phyloP scores from a whole-genome alignment of 352 stramenopile species.

The Globisporangium parvum region DNA sequence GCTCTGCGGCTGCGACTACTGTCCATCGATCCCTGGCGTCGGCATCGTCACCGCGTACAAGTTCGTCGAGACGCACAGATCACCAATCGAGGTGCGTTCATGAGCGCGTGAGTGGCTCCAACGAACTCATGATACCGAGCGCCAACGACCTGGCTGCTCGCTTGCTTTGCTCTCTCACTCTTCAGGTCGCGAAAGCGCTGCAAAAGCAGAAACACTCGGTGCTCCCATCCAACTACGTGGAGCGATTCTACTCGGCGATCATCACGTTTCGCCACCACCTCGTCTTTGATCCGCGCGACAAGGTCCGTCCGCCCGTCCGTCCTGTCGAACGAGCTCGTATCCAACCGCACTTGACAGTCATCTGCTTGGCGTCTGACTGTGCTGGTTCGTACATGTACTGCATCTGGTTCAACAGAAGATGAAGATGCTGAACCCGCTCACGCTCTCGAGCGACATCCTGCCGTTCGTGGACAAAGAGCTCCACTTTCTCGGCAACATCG shows the following conservation, averaged over 20 bases:
- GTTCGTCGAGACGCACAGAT: conserved; percentile 47
- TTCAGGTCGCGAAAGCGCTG: conserved; percentile 52
- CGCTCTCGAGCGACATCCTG: conserved; percentile 47
- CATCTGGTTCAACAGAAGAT: conserved; percentile 31
- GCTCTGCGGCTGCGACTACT: conserved; percentile 88
- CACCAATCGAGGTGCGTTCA: conserved; percentile 32
- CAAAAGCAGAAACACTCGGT: conserved; percentile 34
- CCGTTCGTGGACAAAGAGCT: conserved; percentile 46
- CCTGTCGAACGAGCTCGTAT: background rate
- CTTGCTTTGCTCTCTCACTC: background rate
- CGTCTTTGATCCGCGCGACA: conserved; percentile 74
- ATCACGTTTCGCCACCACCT: conserved; percentile 87
- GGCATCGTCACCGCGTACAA: conserved; percentile 84
- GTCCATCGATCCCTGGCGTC: conserved; percentile 58
- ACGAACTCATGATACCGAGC: background rate
- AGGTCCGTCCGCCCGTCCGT: conserved; percentile 30
- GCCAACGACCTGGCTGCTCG: background rate
- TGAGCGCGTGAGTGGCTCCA: background rate
- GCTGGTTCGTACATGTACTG: background rate
- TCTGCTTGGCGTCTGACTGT: background rate
- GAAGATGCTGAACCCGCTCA: conserved; percentile 72
- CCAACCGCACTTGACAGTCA: too few species aligned
- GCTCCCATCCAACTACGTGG: conserved; percentile 32
- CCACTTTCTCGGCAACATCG: conserved; percentile 63
- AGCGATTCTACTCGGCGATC: conserved; percentile 57